Evolutionary conservation across 345 rosid species (phyloP).

Genomic region (Dipteronia sinensis): DNA sequence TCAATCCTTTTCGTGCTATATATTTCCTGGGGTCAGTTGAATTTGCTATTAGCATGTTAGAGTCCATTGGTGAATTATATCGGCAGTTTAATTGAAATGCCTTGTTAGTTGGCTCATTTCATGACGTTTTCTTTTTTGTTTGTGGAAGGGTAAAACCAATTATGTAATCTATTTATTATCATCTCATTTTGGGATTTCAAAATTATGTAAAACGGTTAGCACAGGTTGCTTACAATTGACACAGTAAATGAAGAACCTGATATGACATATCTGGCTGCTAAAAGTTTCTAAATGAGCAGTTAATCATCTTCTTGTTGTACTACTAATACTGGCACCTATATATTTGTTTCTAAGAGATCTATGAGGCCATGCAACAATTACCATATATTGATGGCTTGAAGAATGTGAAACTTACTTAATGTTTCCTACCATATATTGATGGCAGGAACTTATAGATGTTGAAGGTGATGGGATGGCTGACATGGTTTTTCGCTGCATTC

Average conservation of each 20-base stretch:
- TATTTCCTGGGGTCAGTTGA: not conserved
- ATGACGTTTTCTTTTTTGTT: not conserved
- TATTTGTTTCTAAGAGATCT: not conserved
- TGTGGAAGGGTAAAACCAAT: not conserved
- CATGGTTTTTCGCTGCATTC: conserved; percentile 98
- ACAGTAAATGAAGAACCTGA: not conserved
- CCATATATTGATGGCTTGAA: not conserved
- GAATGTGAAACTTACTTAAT: conserved; percentile 13
- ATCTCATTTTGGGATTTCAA: not conserved
- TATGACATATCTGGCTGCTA: not conserved
- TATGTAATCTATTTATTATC: not conserved
- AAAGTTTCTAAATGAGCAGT: not conserved
- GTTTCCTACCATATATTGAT: conserved; percentile 16
- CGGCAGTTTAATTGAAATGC: not conserved
- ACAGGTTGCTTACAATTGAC: not conserved
- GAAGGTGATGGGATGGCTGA: conserved; percentile 99
- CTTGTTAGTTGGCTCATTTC: not conserved
- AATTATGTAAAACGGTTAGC: not conserved
- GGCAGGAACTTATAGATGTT: conserved; percentile 90
- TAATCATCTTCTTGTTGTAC: too few species aligned
- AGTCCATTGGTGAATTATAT: not conserved
- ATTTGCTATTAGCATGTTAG: conserved; percentile 5
- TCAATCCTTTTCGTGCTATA: not conserved
- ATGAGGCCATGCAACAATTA: conserved; percentile 10
- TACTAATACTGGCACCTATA: too few species aligned